phyloP scores from a whole-genome alignment of 1,284 basidiomycete genomes.

The Ceratobasidium sp. region DNA sequence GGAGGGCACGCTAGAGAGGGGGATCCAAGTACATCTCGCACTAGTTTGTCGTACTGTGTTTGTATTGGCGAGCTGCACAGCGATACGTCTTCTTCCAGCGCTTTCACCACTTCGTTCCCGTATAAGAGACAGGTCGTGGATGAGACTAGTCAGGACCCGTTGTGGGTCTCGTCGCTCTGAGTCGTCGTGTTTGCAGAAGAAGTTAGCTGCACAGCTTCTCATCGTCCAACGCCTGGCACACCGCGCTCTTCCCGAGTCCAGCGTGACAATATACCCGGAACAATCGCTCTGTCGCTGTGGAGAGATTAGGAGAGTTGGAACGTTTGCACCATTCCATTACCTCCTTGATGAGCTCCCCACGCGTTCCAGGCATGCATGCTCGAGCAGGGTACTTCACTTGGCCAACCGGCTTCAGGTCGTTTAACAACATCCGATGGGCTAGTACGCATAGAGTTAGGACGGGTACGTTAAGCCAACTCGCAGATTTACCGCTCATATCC shows the following conservation, averaged over 20 bases:
- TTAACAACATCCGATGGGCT: too few relatives aligned
- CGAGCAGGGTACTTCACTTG: background rate
- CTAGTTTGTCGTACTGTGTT: background rate
- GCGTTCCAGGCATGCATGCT: background rate
- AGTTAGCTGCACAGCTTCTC: background rate
- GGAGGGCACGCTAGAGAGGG: background rate
- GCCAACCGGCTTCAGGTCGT: background rate
- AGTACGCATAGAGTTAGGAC: too few relatives aligned
- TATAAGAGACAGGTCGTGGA: background rate
- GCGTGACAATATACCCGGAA: conserved; percentile 7
- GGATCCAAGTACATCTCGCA: background rate
- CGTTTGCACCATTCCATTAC: background rate
- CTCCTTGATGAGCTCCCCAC: background rate
- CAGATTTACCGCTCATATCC: background rate
- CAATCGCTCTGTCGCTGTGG: background rate
- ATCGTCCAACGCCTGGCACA: background rate
- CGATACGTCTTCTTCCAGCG: background rate
- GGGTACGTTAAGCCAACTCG: too few relatives aligned
- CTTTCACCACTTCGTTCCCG: background rate
- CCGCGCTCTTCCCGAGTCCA: conserved; percentile 11
- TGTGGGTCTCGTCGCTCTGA: background rate
- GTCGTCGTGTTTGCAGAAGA: conserved; percentile 23
- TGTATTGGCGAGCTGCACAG: background rate
- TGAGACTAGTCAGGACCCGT: background rate
- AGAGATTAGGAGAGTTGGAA: too few relatives aligned